These are phyloP conservation scores for Colletotrichum kahawae DNA, from an alignment of 2,329 filamentous ascomycete species.

Conservation along the genomic window DNA sequence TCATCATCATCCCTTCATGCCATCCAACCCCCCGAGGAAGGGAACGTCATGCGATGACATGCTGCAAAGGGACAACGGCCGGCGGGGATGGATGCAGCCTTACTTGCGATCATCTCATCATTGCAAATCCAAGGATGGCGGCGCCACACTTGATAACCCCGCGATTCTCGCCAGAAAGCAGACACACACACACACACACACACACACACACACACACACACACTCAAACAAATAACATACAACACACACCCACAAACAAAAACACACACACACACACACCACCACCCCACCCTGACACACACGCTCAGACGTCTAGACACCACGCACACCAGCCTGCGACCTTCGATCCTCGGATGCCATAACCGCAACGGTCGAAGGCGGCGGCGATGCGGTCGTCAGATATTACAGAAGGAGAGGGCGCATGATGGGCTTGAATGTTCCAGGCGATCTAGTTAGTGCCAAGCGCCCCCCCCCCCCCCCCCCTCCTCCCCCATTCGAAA, in stretches of 20 bases:
- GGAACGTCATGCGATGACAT: background rate
- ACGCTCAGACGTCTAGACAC: too few relatives aligned
- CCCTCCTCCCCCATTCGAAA: background rate
- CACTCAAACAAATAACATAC: too few relatives aligned
- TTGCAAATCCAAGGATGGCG: too few relatives aligned
- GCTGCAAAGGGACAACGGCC: background rate
- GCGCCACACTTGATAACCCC: background rate
- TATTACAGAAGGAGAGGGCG: background rate
- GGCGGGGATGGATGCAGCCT: background rate
- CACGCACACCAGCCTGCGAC: too few relatives aligned
- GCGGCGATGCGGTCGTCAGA: background rate
- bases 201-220: too few relatives aligned
- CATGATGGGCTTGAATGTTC: background rate
- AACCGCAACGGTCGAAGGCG: background rate
- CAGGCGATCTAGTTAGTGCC: background rate
- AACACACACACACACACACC: too few relatives aligned
- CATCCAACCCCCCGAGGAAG: background rate
- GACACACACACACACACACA: too few relatives aligned
- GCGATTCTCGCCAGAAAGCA: background rate
- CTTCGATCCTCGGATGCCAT: background rate
- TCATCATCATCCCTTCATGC: background rate
- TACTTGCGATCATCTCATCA: background rate
- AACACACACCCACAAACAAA: too few relatives aligned
- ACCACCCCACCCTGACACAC: too few relatives aligned
- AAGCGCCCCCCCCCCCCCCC: background rate